Conservation (phyloP, 345 rosid genomes). For the Salix viminalis region DNA sequence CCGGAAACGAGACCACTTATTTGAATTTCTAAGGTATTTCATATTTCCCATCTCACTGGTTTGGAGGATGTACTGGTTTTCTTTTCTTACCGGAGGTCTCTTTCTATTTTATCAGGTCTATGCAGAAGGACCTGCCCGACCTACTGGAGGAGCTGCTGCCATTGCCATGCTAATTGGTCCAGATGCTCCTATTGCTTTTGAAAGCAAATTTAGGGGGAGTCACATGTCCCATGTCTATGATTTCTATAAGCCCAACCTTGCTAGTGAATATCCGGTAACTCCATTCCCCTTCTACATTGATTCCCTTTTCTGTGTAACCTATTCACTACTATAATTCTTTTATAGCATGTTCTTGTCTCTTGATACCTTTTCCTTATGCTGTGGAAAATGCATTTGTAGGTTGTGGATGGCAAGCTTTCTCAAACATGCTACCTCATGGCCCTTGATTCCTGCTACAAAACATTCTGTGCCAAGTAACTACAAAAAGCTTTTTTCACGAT, state of each 20-base stretch:
- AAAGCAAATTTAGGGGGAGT: conserved; percentile 91
- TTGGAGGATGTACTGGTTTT: background rate
- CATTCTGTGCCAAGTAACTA: conserved; percentile 68
- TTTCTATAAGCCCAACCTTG: conserved; percentile 98
- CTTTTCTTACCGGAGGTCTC: conserved; percentile 11
- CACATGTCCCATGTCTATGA: conserved; percentile 97
- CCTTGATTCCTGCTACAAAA: conserved; percentile 84
- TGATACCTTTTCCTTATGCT: background rate
- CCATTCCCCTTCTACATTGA: conserved; percentile 2
- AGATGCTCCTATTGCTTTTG: conserved; percentile 86
- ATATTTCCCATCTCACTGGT: background rate
- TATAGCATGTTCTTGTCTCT: background rate
- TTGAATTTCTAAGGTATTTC: conserved; percentile 7
- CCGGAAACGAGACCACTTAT: background rate
- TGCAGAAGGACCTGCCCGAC: conserved; percentile 99
- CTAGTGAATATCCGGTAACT: conserved; percentile 98
- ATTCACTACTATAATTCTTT: background rate
- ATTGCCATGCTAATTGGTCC: conserved; percentile 93
- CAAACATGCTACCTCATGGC: conserved; percentile 99
- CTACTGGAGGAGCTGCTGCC: conserved; percentile 99
- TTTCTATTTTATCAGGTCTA: conserved; percentile 64
- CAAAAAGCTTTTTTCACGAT: background rate
- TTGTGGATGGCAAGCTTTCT: conserved; percentile 98
- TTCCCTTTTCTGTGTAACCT: background rate
- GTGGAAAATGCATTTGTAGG: conserved; percentile 43